Conservation (phyloP, 73 alveolate genomes). For the Durusdinium trenchii region DNA sequence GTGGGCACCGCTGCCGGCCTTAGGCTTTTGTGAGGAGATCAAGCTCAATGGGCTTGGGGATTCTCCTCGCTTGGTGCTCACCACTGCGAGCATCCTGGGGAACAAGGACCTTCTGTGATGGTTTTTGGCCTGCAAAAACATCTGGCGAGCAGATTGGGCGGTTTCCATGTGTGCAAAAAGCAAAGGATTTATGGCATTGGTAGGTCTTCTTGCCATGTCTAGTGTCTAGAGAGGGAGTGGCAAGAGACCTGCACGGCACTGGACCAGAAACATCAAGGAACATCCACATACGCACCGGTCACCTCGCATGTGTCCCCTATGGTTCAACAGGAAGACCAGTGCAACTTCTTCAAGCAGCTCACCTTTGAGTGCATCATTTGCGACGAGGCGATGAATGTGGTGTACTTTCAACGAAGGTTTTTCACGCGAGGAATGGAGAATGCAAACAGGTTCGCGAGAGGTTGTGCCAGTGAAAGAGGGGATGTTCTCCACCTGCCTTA, state of each 20-base stretch:
- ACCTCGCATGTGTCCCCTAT: neutral
- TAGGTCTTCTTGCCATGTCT: neutral
- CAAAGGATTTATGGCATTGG: neutral
- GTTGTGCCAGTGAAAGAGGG: too few relatives aligned
- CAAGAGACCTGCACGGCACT: neutral
- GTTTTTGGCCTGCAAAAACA: neutral
- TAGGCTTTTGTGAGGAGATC: neutral
- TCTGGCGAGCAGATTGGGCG: too few relatives aligned
- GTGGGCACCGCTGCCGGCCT: too few relatives aligned
- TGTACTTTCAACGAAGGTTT: neutral
- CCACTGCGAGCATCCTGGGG: slow-evolving; percentile 54
- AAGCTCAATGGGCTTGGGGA: too few relatives aligned
- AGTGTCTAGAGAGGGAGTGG: neutral
- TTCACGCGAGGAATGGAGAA: too few relatives aligned
- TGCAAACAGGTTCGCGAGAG: too few relatives aligned
- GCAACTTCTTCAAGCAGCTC: slow-evolving; percentile 90
- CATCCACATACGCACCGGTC: neutral
- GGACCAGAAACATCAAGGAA: neutral
- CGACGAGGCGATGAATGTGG: slow-evolving; percentile 96
- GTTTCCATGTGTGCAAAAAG: too few relatives aligned
- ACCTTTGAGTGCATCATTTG: slow-evolving; percentile 97
- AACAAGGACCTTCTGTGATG: slow-evolving; percentile 36
- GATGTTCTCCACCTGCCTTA: too few relatives aligned
- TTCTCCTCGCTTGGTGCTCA: slow-evolving; percentile 37
- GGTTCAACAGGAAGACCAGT: slow-evolving; percentile 81